Base-by-base conservation (phyloP, 2,329 filamentous ascomycete genomes). In the Aspergillus pseudoterreus region DNA sequence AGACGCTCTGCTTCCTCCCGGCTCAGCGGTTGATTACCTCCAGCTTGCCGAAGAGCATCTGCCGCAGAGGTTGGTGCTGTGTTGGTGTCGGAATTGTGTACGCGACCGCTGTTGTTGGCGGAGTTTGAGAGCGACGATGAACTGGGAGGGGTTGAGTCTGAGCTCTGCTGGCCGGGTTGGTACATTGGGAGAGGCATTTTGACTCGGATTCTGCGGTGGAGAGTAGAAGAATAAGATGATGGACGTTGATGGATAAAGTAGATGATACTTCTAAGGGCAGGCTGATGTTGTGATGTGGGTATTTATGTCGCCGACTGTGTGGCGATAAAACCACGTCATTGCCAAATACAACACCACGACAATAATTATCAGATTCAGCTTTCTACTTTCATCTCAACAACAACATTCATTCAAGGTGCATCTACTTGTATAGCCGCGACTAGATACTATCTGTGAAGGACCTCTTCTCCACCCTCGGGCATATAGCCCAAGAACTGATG, bases 1-100 rank as follows among this genome's bases (percentile, higher is more conserved):
- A 73, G 53, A 11, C 67, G 64, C 53, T 76, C 73, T 2, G 70
- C 72, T 51, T 76, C 72, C 44, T 71, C 71, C 56, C 68, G 69
- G 49, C 66, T 75, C 63, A 70, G 49, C n/a, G 59, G 51, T 19
- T 15, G 44, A 14, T 22, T 22, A 6, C 33, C 21, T 11, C 22
- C 35, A 11, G 9, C 11, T 12, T 22, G 21, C 27, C n/a, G 32
- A 15, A 43, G 39, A 8, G 17, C 22, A 14, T 14, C 21, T 8
- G 36, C 36, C 4, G n/a, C 36, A 8, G n/a, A 19, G 17, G 10
- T 43, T n/a, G 30, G 10, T 15, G 15, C 15, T 3, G 15, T 22
- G 17, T 5, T 42, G 15, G 22, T 22, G 6, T 5, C 22, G 22
- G 22, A 22, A 6, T 19, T 6, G 5, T 9, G 17, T n/a, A 42